A percentile compares a stretch with the other conserved stretches of the same genome.
These are phyloP conservation scores for Panus rudis DNA, from an alignment of 768 basidiomycete genomes.

Conservation along the genomic window DNA sequence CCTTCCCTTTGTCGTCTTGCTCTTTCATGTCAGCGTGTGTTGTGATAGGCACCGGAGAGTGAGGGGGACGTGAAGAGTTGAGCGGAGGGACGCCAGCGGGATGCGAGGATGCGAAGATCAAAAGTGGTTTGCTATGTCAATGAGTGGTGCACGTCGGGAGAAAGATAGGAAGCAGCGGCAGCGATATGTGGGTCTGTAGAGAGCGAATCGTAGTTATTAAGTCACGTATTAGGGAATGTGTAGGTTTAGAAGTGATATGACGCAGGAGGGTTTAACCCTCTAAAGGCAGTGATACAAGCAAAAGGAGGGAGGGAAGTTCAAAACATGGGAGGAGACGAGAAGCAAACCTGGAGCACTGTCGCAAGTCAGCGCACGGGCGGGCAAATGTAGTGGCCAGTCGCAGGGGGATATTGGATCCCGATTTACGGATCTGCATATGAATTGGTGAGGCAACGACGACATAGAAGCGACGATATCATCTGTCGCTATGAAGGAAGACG, in stretches of 20 bases:
- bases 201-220: conserved; percentile 6
- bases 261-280: conserved; percentile 16
- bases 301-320: conserved; percentile 19
- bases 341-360: no score
- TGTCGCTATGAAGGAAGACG: conserved; percentile 14
- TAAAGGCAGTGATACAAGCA: conserved; percentile 22
- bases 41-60: background rate
- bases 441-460: conserved; percentile 14
- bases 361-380: conserved; percentile 7
- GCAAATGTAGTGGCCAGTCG: conserved; percentile 8
- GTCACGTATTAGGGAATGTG: conserved; percentile 12
- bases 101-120: no score
- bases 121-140: no score
- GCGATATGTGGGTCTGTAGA: conserved; percentile 10
- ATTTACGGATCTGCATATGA: conserved; percentile 18
- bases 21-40: conserved; percentile 3
- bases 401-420: conserved; percentile 16
- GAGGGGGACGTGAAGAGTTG: background rate
- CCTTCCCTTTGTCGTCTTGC: background rate
- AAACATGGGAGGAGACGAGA: conserved; percentile 7
- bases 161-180: conserved; percentile 11
- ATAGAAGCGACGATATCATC: conserved; percentile 19
- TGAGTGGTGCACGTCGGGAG: conserved; percentile 11
- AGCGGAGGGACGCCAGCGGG: no score
- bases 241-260: conserved; percentile 13